These are phyloP conservation scores for Paragyromitra xinjiangensis DNA, from an alignment of 495 filamentous ascomycete genomes.

Conservation along the genomic window DNA sequence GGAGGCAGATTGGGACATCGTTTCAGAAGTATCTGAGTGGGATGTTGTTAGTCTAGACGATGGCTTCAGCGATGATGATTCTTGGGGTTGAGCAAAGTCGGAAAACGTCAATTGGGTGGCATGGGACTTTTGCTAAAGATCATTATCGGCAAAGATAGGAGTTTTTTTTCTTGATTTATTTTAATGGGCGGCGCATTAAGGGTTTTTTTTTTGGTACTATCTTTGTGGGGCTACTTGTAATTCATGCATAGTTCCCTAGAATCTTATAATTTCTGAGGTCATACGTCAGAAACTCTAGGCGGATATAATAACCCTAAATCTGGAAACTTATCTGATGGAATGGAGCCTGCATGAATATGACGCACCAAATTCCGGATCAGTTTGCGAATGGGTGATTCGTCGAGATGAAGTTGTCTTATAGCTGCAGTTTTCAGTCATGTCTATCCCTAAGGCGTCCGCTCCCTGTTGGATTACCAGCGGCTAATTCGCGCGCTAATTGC, in stretches of 20 bases:
- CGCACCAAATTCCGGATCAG: neutral
- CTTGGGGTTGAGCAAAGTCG: constrained; percentile 14
- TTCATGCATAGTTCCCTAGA: neutral
- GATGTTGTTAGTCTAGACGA: constrained; percentile 29
- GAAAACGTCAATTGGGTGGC: neutral
- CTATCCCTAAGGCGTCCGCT: neutral
- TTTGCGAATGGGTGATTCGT: neutral
- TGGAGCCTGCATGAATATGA: neutral
- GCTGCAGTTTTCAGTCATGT: neutral
- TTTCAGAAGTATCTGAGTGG: constrained; percentile 43
- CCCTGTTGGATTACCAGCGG: too few relatives aligned
- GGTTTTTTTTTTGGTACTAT: constrained; percentile 18
- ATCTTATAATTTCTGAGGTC: neutral
- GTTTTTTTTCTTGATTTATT: neutral
- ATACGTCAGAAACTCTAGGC: neutral
- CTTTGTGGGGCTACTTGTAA: neutral
- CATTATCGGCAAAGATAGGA: neutral
- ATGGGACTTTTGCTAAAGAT: neutral
- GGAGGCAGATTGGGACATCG: constrained; percentile 38
- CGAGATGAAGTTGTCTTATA: neutral
- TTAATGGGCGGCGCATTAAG: neutral
- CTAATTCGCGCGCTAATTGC: neutral
- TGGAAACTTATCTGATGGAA: neutral
- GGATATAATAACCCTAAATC: neutral
- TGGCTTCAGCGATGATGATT: constrained; percentile 19